A percentile compares a stretch with the other conserved stretches of the same genome.
Evolutionary conservation across 2,329 filamentous ascomycete species (phyloP).

Genomic region (Dothiorella sarmentorum): DNA sequence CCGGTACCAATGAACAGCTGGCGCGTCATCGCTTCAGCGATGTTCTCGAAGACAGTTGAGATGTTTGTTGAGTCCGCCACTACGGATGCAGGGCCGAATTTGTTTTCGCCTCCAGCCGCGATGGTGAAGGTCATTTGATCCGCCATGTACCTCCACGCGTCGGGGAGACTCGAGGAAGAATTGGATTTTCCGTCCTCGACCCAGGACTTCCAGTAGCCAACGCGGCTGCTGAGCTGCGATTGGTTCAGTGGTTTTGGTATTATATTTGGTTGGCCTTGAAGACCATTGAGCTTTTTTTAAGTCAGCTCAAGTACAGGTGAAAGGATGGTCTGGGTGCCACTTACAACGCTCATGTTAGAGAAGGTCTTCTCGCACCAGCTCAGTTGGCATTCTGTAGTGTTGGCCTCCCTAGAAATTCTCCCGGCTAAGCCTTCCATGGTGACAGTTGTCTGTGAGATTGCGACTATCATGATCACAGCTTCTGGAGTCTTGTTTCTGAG

Average conservation of each 20-base stretch:
- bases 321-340: background rate
- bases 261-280: background rate
- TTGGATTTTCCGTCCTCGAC: background rate
- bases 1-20: background rate
- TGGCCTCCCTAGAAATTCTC: background rate
- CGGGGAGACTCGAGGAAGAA: background rate
- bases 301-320: background rate
- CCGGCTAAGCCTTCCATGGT: background rate
- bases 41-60: background rate
- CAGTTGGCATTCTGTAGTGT: background rate
- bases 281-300: background rate
- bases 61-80: background rate
- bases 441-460: background rate
- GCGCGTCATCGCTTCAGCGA: background rate
- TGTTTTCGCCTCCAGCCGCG: background rate
- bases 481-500: too few species aligned
- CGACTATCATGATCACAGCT: background rate
- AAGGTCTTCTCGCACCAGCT: background rate
- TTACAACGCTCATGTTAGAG: background rate
- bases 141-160: background rate
- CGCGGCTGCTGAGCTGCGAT: background rate
- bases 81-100: background rate
- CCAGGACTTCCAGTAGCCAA: background rate
- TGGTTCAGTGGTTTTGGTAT: background rate
- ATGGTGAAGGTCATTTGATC: background rate